Evolutionary conservation across 2,329 filamentous ascomycete species (phyloP).

Genomic region (Metarhizium robertsii): DNA sequence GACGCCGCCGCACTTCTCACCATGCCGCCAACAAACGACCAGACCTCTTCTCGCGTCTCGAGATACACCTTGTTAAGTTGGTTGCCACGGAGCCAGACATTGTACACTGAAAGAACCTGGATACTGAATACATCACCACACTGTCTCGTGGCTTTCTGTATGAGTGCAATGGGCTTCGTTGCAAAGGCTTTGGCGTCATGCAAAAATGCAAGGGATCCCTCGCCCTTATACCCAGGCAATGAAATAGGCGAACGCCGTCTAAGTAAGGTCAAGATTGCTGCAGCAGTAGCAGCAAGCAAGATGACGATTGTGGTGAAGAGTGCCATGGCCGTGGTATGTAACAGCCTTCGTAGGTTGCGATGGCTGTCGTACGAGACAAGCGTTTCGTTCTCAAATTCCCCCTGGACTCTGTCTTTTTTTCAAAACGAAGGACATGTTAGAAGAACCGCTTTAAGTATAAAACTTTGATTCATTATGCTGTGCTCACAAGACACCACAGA

Average conservation of each 20-base stretch:
- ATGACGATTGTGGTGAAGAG: not conserved
- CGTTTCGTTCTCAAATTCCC: not conserved
- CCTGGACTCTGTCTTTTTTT: too few species aligned
- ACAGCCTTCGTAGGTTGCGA: not conserved
- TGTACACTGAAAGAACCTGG: constrained; percentile 4
- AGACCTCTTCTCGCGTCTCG: constrained; percentile 9
- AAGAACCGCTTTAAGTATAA: too few species aligned
- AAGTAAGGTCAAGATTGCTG: not conserved
- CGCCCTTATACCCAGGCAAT: constrained; percentile 5
- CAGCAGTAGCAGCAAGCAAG: not conserved
- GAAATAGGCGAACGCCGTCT: not conserved
- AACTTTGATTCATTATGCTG: not conserved
- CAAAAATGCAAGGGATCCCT: constrained; percentile 10
- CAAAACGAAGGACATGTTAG: not conserved
- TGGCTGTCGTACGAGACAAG: too few species aligned
- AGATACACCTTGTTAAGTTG: constrained; percentile 7
- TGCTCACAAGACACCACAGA: not conserved
- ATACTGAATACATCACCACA: constrained; percentile 8
- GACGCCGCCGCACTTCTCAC: too few species aligned
- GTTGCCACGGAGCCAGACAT: constrained; percentile 7
- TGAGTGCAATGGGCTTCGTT: constrained; percentile 2
- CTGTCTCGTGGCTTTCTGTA: constrained; percentile 3
- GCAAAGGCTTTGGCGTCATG: not conserved
- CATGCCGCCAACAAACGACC: not conserved
- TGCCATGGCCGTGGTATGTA: not conserved